phyloP scores from a whole-genome alignment of 2,329 filamentous ascomycete genomes.

The Sphaerulina populicola region DNA sequence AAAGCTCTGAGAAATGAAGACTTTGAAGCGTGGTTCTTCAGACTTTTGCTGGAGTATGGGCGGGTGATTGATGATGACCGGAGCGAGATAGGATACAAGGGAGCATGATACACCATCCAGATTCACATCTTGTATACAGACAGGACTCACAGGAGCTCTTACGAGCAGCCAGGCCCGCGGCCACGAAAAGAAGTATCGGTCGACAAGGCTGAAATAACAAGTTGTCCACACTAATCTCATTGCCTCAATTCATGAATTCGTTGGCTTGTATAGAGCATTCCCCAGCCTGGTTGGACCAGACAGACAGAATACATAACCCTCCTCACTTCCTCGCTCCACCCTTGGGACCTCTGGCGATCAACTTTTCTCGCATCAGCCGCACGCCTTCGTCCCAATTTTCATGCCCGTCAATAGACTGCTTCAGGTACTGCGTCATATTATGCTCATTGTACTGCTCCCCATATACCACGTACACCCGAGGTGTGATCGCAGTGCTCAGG shows the following conservation, averaged over 20 bases:
- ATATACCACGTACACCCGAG: conserved; percentile 58
- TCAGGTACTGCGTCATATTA: conserved; percentile 66
- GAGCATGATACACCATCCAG: not conserved
- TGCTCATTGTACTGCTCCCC: conserved; percentile 68
- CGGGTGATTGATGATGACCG: conserved; percentile 20
- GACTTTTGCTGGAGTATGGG: conserved; percentile 50
- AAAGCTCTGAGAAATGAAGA: conserved; percentile 51
- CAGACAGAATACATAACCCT: not conserved
- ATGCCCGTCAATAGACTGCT: conserved; percentile 40
- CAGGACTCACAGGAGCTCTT: not conserved
- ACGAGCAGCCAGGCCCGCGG: no score
- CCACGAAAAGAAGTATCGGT: no score
- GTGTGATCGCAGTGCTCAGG: conserved; percentile 37
- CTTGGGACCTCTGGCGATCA: conserved; percentile 41
- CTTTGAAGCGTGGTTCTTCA: conserved; percentile 52
- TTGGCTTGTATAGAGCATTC: not conserved
- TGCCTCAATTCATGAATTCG: not conserved
- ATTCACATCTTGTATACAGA: not conserved
- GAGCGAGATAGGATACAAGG: conserved; percentile 16
- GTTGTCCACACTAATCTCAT: no score
- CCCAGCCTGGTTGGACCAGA: not conserved
- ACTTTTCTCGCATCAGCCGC: conserved; percentile 37
- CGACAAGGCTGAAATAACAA: no score
- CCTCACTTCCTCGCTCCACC: conserved; percentile 23
- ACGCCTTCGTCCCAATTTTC: conserved; percentile 40